A percentile compares a stretch with the other conserved stretches of the same genome.
Evolutionary conservation across 208 protist species (phyloP).

Genomic region (Acanthamoeba lugdunensis): DNA sequence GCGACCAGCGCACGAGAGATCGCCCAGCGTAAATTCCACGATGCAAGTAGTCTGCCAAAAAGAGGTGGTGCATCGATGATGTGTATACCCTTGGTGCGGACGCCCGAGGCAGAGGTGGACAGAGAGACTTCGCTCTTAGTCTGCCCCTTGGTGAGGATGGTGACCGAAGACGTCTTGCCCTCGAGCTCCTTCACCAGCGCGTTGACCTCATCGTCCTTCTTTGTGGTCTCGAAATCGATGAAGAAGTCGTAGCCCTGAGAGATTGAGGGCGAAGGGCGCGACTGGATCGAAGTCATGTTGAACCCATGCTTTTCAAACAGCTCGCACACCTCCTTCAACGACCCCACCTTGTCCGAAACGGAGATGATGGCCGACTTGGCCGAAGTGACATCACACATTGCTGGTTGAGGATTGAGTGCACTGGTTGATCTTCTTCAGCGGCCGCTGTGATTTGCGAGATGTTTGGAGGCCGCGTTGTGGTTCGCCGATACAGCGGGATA

Average conservation of each 20-base stretch:
- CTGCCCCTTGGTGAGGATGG: conserved; percentile 53
- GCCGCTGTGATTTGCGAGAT: background rate
- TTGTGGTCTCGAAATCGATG: conserved; percentile 45
- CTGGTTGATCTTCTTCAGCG: conserved; percentile 33
- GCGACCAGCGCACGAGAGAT: background rate
- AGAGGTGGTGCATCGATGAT: background rate
- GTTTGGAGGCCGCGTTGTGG: too few species aligned
- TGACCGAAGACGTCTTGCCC: background rate
- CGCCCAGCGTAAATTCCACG: too few species aligned
- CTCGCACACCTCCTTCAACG: conserved; percentile 67
- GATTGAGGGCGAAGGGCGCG: conserved; percentile 11
- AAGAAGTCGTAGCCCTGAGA: conserved; percentile 58
- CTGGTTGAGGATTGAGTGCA: background rate
- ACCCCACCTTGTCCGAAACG: conserved; percentile 46
- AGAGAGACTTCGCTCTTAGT: background rate
- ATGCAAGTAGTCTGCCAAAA: background rate
- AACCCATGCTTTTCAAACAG: conserved; percentile 17
- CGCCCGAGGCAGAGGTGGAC: background rate
- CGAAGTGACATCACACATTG: background rate
- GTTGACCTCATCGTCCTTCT: conserved; percentile 44
- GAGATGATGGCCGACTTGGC: conserved; percentile 18
- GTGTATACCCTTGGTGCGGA: conserved; percentile 17
- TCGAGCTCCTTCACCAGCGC: conserved; percentile 36
- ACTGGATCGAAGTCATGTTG: conserved; percentile 69
- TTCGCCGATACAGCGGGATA: too few species aligned